Evolutionary conservation across 2,329 filamentous ascomycete species (phyloP).

Genomic region (Colletotrichum melonis): DNA sequence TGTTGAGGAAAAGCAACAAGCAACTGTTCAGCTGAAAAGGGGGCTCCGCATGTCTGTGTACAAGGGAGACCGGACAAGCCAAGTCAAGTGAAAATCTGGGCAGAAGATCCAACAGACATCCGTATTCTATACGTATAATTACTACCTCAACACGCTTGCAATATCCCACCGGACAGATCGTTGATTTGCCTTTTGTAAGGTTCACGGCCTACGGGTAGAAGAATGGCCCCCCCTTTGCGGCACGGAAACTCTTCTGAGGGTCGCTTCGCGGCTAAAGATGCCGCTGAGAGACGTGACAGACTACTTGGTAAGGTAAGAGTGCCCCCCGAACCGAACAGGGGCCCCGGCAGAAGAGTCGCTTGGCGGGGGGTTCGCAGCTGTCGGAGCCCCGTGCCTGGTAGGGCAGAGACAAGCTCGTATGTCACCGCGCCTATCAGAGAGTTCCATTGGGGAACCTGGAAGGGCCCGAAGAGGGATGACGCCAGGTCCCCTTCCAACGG

Average conservation of each 20-base stretch:
- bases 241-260: background rate
- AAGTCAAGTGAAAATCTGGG: background rate
- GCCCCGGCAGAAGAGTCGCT: slow-evolving; percentile 6
- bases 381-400: slow-evolving; percentile 34
- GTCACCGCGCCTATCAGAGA: slow-evolving; percentile 32
- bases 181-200: background rate
- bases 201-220: no score
- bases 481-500: slow-evolving; percentile 30
- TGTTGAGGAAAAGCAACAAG: slow-evolving; percentile 24
- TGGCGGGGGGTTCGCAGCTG: slow-evolving; percentile 19
- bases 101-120: background rate
- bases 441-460: slow-evolving; percentile 4
- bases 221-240: background rate
- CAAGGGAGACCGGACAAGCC: background rate
- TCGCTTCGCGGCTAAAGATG: slow-evolving; percentile 7
- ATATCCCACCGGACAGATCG: background rate
- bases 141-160: no score
- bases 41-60: background rate
- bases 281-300: background rate
- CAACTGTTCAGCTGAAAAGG: background rate
- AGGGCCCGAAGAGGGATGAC: slow-evolving; percentile 16
- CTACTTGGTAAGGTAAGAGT: no score
- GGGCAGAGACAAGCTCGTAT: slow-evolving; percentile 35
- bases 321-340: background rate
- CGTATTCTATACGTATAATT: no score